These are phyloP conservation scores for Alternaria postmessia DNA, from an alignment of 2,329 filamentous ascomycete genomes.

Conservation along the genomic window DNA sequence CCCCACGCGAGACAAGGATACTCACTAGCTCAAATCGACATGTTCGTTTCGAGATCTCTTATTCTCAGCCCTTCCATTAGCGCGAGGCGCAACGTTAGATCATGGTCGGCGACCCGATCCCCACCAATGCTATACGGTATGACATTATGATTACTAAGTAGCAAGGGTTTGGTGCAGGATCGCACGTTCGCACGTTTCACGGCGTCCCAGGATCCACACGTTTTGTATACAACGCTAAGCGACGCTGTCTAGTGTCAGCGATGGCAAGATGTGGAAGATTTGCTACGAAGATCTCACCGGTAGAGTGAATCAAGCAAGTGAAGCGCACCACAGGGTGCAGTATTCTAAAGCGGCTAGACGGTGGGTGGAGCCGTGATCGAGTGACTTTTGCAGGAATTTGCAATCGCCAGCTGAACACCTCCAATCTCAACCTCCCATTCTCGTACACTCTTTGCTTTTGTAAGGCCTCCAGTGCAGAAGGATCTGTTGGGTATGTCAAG, in stretches of 20 bases:
- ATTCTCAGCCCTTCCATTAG: not conserved
- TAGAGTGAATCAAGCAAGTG: not conserved
- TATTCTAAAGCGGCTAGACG: not conserved
- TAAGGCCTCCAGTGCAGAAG: not conserved
- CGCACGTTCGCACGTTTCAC: not conserved
- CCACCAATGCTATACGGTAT: not conserved
- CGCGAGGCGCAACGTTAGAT: not conserved
- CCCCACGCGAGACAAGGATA: slow-evolving; percentile 3
- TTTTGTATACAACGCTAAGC: not conserved
- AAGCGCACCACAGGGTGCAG: not conserved
- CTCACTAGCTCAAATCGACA: not conserved
- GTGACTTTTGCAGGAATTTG: not conserved
- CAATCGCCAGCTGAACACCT: not conserved
- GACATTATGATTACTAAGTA: not conserved
- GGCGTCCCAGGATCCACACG: not conserved
- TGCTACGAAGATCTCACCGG: not conserved
- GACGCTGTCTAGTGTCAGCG: not conserved
- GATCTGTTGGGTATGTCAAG: not conserved
- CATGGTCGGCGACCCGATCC: not conserved
- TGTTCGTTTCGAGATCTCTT: not conserved
- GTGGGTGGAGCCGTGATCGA: not conserved
- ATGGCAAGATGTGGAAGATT: not conserved
- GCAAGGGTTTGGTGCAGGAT: not conserved
- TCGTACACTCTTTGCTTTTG: not conserved
- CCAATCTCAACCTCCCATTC: not conserved